A percentile compares a stretch with the other conserved stretches of the same genome.
These are phyloP conservation scores for Coprinopsis strossmayeri DNA, from an alignment of 768 basidiomycete species.

Conservation along the genomic window DNA sequence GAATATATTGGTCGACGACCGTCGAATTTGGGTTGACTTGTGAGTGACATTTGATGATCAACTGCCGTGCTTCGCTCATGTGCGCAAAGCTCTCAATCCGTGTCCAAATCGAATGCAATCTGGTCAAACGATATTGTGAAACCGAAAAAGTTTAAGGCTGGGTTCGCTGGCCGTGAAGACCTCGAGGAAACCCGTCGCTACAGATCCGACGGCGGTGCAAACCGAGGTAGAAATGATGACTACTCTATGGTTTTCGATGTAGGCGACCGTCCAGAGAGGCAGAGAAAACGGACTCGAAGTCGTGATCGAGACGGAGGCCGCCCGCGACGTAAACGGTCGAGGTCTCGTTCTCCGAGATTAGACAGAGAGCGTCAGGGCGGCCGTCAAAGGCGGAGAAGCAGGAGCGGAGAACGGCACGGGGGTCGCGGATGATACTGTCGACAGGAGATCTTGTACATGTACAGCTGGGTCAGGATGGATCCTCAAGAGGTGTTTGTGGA, in stretches of 20 bases:
- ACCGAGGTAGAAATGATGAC: conserved; percentile 24
- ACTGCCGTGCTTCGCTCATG: conserved; percentile 15
- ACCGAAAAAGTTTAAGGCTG: conserved; percentile 31
- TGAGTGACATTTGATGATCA: conserved; percentile 32
- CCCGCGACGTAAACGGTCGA: conserved; percentile 13
- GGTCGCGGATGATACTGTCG: conserved; percentile 16
- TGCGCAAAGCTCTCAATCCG: conserved; percentile 78
- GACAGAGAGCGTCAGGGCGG: conserved; percentile 21
- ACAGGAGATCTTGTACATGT: too few species aligned
- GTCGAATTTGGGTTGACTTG: conserved; percentile 99
- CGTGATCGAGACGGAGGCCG: conserved; percentile 27
- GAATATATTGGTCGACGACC: conserved; percentile 95
- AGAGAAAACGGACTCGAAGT: conserved; percentile 48
- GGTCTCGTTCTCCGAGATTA: conserved; percentile 31
- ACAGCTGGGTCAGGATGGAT: not conserved
- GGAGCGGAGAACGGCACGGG: conserved; percentile 22
- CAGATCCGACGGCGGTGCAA: conserved; percentile 34
- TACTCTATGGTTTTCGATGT: conserved; percentile 88
- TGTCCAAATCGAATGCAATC: conserved; percentile 72
- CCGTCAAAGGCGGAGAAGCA: conserved; percentile 21
- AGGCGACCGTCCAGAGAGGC: conserved; percentile 35
- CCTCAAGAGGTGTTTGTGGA: not conserved
- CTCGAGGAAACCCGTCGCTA: conserved; percentile 70
- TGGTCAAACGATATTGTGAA: conserved; percentile 79
- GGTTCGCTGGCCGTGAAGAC: conserved; percentile 68